phyloP scores from a whole-genome alignment of 768 basidiomycete species.

The Erythrobasidium yunnanense region DNA sequence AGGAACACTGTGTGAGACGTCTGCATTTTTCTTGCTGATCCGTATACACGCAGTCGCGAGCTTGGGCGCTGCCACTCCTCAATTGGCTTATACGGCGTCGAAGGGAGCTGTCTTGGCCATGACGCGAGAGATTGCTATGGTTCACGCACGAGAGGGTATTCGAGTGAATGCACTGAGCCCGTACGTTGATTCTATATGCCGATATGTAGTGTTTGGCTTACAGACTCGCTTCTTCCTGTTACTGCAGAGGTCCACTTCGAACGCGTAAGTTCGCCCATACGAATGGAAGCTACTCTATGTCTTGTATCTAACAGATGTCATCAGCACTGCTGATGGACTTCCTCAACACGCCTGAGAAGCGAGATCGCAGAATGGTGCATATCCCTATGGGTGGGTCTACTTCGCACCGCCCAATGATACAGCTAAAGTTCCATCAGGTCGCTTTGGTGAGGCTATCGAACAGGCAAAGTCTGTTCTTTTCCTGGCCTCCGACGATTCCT shows the following conservation, averaged over 20 bases:
- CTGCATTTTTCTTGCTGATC: background rate
- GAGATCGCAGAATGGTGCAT: conserved; percentile 75
- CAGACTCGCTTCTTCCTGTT: background rate
- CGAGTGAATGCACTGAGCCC: conserved; percentile 92
- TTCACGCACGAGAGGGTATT: conserved; percentile 94
- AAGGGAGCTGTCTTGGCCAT: conserved; percentile 98
- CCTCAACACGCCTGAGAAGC: conserved; percentile 89
- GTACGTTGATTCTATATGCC: conserved; percentile 37
- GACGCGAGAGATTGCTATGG: conserved; percentile 95
- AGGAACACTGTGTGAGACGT: background rate
- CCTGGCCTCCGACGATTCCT: conserved; percentile 87
- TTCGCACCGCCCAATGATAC: background rate
- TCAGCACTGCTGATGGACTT: conserved; percentile 97
- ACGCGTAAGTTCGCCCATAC: conserved; percentile 52
- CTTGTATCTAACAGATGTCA: background rate
- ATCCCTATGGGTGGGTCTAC: conserved; percentile 19
- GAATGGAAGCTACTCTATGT: background rate
- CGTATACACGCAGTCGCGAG: conserved; percentile 55
- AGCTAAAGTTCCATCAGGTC: background rate
- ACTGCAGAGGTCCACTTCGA: conserved; percentile 72
- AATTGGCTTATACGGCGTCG: conserved; percentile 94
- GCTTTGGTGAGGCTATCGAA: conserved; percentile 21
- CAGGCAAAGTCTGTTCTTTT: conserved; percentile 49
- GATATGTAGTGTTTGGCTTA: no score
- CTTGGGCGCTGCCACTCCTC: conserved; percentile 92